Evolutionary conservation across 345 rosid genomes (phyloP).

Genomic region (Gossypium rotundifolium): DNA sequence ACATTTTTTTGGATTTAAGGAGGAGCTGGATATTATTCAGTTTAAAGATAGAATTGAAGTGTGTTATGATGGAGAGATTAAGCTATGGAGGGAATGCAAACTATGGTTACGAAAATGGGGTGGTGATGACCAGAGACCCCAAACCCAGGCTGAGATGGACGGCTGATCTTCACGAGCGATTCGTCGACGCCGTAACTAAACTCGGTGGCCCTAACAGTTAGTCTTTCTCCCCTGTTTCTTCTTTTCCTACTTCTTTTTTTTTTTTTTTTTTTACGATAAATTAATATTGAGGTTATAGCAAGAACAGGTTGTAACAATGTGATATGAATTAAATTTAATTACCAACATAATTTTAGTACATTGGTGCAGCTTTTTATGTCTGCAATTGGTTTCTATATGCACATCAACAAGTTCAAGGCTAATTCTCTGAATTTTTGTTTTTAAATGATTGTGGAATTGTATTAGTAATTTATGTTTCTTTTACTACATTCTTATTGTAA

Average conservation of each 20-base stretch:
- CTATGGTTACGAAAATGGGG: conserved; percentile 46
- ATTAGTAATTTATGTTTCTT: too few species aligned
- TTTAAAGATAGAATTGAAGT: neutral
- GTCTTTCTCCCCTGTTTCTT: conserved; percentile 3
- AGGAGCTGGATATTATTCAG: neutral
- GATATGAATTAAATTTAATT: too few species aligned
- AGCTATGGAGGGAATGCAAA: conserved; percentile 15
- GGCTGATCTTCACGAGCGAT: conserved; percentile 62
- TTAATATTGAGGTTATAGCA: neutral
- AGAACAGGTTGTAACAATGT: neutral
- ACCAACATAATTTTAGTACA: too few species aligned
- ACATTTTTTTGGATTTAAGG: neutral
- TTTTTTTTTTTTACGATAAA: too few species aligned
- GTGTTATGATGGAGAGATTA: conserved; percentile 41
- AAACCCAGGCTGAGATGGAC: conserved; percentile 82
- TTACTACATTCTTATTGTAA: neutral
- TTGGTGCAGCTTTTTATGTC: neutral
- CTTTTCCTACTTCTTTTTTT: neutral
- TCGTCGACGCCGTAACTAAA: conserved; percentile 61
- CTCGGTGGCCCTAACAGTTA: conserved; percentile 74
- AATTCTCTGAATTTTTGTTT: neutral
- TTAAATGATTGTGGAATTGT: too few species aligned
- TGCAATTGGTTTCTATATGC: neutral
- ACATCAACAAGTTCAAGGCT: neutral
- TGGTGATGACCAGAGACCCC: conserved; percentile 84